These are phyloP conservation scores for Phytophthora ohioensis DNA, from an alignment of 352 stramenopile genomes.

Conservation along the genomic window DNA sequence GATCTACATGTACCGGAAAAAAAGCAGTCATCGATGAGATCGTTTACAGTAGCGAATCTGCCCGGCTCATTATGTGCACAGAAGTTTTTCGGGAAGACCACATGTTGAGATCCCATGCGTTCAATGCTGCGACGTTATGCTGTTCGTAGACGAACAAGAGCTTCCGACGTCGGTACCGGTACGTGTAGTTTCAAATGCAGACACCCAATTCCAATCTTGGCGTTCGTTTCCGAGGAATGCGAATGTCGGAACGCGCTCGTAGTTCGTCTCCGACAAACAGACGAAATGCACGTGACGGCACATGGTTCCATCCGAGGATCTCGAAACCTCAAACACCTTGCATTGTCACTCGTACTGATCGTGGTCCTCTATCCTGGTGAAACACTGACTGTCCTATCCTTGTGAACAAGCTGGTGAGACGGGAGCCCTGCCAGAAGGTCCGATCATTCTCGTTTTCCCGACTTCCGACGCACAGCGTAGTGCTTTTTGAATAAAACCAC, in stretches of 20 bases:
- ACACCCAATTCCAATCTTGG: no score
- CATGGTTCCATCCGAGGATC: no score
- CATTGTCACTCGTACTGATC: no score
- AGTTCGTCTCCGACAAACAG: background rate
- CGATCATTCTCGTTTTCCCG: conserved; percentile 9
- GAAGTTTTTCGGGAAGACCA: conserved; percentile 16
- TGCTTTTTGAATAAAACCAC: background rate
- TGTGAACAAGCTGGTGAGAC: conserved; percentile 4
- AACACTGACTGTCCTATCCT: background rate
- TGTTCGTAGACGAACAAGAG: background rate
- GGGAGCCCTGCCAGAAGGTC: background rate
- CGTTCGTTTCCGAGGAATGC: no score
- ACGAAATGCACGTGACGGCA: background rate
- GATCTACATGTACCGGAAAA: no score
- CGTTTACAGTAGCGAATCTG: background rate
- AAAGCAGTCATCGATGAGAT: no score
- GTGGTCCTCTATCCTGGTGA: no score
- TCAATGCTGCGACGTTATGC: conserved; percentile 5
- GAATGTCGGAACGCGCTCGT: no score
- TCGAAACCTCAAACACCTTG: no score
- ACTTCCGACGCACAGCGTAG: conserved; percentile 2
- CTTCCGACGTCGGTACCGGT: no score
- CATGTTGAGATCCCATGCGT: conserved; percentile 12
- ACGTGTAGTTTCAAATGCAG: no score
- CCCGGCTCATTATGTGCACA: conserved; percentile 21